These are phyloP conservation scores for Hygrophoropsis aurantiaca DNA, from an alignment of 768 basidiomycete species.

Conservation along the genomic window DNA sequence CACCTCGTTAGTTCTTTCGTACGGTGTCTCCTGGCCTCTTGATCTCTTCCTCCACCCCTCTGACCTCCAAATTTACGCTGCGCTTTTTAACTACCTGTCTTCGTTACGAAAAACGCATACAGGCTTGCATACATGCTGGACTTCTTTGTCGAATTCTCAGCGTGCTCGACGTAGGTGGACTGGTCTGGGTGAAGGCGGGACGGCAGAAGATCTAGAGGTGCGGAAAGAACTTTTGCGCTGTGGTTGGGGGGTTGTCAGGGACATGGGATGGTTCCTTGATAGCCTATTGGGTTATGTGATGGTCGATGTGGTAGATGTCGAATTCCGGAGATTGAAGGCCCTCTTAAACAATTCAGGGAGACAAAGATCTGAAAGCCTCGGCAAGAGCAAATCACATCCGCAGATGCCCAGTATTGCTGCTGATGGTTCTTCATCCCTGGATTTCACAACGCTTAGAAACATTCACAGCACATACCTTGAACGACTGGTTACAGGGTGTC, in stretches of 20 bases:
- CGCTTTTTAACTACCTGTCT: conserved; percentile 80
- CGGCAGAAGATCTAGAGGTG: conserved; percentile 62
- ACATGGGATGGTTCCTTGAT: conserved; percentile 93
- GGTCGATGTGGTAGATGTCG: conserved; percentile 87
- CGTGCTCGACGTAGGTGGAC: conserved; percentile 85
- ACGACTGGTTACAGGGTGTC: conserved; percentile 73
- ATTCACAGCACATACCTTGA: conserved; percentile 84
- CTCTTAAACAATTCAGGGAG: conserved; percentile 38
- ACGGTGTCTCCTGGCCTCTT: conserved; percentile 80
- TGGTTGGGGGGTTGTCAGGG: conserved; percentile 84
- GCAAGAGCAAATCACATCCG: conserved; percentile 5
- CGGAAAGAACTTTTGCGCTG: conserved; percentile 68
- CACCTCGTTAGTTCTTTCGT: conserved; percentile 69
- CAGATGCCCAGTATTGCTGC: conserved; percentile 4
- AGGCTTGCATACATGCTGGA: conserved; percentile 79
- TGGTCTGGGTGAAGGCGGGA: conserved; percentile 84
- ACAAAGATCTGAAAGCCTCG: conserved; percentile 18
- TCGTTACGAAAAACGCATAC: conserved; percentile 84
- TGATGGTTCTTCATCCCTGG: conserved; percentile 45
- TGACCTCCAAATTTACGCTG: conserved; percentile 73
- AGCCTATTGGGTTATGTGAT: conserved; percentile 81
- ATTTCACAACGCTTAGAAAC: conserved; percentile 82
- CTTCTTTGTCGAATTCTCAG: conserved; percentile 81
- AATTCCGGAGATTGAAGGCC: conserved; percentile 71
- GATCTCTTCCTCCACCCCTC: conserved; percentile 83